Evolutionary conservation across 148 eudicot genomes (phyloP), one percentile per base, ranked within the genome.

Genomic region (Spergularia marina): DNA sequence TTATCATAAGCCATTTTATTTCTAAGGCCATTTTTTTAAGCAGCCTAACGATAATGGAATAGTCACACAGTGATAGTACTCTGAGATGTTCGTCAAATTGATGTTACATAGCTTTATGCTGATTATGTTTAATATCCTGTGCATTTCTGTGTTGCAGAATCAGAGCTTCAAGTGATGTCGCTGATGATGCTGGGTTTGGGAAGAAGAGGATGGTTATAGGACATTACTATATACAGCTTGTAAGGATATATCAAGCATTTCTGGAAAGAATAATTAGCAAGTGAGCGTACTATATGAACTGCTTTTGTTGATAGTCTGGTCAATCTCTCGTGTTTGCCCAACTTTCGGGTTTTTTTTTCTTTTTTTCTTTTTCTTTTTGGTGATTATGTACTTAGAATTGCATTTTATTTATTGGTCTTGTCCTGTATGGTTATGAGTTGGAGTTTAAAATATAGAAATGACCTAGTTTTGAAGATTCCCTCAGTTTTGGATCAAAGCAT

Each of bases 261-360:
- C 47, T 17, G 18, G 56, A 58, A 53, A 70, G 71, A 80, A 80
- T 75, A 63, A 75, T 69, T 62, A 36, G 71, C 72, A 57, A 71
- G 63, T 76, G 65, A 69, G 73, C 60, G 39, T 57, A 59, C 67
- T 64, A 76, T 68, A 75, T 80, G 73, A 66, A 78, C 62, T 36
- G 71, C 71, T 51, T 70, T 70, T 65, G 71, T 80, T 30, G 78
- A 76, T 80, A 75, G 79, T 65, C 20, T 64, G 53, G 65, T 64
- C 23, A 12, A 11, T 39, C 54, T 66, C 65, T 15, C 21, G 18
- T 23, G 62, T 10, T 62, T 49, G 39, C 12, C 76, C 67, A 13
- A 61, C 20, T 44, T 41, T 51, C 34, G 25, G 34, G 25, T 39
- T 64, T 39, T 34, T 30, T 30, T 30, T 30, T 30, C 1, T 30